A percentile compares a stretch with the other conserved stretches of the same genome.
Evolutionary conservation across 371 early-diverging fungal genomes (phyloP).

Genomic region (Blakeslea trispora): DNA sequence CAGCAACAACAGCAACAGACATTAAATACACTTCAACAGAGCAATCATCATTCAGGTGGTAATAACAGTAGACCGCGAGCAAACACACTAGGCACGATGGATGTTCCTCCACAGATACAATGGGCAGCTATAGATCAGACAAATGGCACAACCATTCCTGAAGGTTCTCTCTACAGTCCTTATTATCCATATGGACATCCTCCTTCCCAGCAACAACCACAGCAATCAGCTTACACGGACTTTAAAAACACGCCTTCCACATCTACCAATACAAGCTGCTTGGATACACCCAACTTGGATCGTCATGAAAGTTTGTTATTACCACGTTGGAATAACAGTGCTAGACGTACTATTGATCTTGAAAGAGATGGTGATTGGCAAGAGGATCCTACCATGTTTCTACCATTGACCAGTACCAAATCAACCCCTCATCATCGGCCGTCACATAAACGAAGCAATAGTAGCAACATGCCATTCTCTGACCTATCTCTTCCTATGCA

Average conservation of each 20-base stretch:
- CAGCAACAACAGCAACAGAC: conserved; percentile 1
- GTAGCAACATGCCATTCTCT: conserved; percentile 35
- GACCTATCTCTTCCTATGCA: conserved; percentile 16
- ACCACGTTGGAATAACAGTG: conserved; percentile 17
- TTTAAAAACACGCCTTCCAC: no score
- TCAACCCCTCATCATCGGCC: conserved; percentile 9
- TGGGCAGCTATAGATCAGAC: conserved; percentile 27
- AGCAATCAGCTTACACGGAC: not conserved
- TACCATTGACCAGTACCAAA: conserved; percentile 7
- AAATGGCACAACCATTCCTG: conserved; percentile 10
- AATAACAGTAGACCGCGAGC: conserved; percentile 41
- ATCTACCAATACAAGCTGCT: not conserved
- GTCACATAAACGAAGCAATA: conserved; percentile 34
- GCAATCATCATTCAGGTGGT: not conserved
- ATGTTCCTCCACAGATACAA: conserved; percentile 39
- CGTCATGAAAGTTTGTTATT: not conserved
- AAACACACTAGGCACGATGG: conserved; percentile 48
- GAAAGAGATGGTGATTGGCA: conserved; percentile 36
- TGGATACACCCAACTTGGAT: not conserved
- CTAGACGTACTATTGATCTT: conserved; percentile 22
- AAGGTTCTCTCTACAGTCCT: conserved; percentile 20
- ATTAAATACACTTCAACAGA: conserved; percentile 10
- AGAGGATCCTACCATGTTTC: conserved; percentile 9
- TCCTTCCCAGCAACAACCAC: conserved; percentile 7
- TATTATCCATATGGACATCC: conserved; percentile 22